These are phyloP conservation scores for Colletotrichum karsti DNA, from an alignment of 2,329 filamentous ascomycete species.

Conservation along the genomic window DNA sequence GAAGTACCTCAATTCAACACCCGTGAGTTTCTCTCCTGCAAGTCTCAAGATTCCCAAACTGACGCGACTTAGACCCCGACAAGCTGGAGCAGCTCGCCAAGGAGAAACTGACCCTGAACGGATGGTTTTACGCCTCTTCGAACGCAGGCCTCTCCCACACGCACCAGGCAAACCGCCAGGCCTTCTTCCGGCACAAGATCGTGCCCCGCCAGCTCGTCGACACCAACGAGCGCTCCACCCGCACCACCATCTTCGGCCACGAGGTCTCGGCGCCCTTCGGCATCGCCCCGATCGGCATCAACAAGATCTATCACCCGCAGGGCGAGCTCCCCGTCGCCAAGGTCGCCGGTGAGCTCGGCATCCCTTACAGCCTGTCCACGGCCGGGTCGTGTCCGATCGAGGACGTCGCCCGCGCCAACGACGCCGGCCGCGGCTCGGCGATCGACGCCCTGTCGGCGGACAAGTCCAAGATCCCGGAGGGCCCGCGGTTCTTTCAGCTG, in stretches of 20 bases:
- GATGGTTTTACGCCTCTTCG: constrained; percentile 67
- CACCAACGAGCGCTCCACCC: constrained; percentile 63
- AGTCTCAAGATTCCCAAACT: background rate
- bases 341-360: constrained; percentile 65
- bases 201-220: constrained; percentile 69
- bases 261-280: constrained; percentile 67
- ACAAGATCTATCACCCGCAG: constrained; percentile 68
- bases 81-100: constrained; percentile 67
- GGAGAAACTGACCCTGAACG: constrained; percentile 62
- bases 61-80: constrained; percentile 54
- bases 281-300: constrained; percentile 73
- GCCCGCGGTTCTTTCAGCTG: constrained; percentile 67
- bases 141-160: constrained; percentile 63
- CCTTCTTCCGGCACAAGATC: constrained; percentile 71
- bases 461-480: constrained; percentile 25
- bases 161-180: constrained; percentile 66
- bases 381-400: constrained; percentile 66
- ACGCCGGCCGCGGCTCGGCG: constrained; percentile 31
- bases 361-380: constrained; percentile 68
- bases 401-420: constrained; percentile 64
- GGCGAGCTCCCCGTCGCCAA: constrained; percentile 68
- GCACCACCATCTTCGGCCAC: constrained; percentile 67
- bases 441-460: background rate
- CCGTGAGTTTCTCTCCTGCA: constrained; percentile 16
- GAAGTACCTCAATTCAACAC: constrained; percentile 35